phyloP scores from a whole-genome alignment of 306 rosid genomes.

The Hippophae gyantsensis region DNA sequence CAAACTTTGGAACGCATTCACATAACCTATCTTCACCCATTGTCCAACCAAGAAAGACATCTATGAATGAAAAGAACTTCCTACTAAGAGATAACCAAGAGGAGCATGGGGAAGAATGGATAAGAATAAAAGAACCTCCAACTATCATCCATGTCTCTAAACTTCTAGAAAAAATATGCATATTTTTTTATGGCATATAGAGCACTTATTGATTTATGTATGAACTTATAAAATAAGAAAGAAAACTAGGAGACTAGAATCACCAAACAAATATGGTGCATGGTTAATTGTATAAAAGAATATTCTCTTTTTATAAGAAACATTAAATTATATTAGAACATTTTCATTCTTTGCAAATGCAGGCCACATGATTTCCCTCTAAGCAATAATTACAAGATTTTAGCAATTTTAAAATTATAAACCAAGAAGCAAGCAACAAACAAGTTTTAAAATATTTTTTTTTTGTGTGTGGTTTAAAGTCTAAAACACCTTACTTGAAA shows the following conservation, averaged over 20 bases:
- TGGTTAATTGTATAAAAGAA: not conserved
- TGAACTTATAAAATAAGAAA: not conserved
- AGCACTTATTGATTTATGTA: not conserved
- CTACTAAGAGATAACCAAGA: no score
- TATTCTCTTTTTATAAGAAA: not conserved
- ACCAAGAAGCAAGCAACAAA: not conserved
- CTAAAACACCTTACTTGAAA: conserved; percentile 53
- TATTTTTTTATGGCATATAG: not conserved
- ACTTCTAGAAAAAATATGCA: not conserved
- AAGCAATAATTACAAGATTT: not conserved
- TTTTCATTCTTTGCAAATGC: no score
- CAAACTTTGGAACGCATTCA: no score
- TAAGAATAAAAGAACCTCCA: not conserved
- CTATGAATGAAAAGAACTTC: no score
- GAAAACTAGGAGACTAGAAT: not conserved
- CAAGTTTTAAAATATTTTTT: no score
- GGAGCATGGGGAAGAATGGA: not conserved
- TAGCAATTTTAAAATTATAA: not conserved
- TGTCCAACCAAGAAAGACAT: no score
- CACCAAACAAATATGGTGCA: not conserved
- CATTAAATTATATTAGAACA: no score
- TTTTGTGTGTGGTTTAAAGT: not conserved
- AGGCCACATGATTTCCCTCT: not conserved
- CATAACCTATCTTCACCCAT: no score
- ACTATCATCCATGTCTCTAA: not conserved